Conservation (phyloP, 1,284 basidiomycete genomes). For the Tausonia pullulans region DNA sequence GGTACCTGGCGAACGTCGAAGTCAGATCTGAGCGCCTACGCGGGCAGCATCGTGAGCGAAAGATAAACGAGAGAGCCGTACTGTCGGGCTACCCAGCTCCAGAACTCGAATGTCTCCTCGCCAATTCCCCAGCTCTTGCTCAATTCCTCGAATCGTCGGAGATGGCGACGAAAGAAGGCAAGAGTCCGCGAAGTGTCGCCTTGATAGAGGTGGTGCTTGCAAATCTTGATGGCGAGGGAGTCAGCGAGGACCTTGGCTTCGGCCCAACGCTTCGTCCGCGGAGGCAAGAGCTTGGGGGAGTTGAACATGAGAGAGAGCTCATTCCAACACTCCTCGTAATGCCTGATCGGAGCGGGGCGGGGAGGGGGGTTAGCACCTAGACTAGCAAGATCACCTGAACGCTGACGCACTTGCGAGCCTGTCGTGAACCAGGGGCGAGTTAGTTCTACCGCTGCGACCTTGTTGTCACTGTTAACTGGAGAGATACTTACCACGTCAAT, state of each 20-base stretch:
- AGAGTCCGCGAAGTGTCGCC: slow-evolving; percentile 66
- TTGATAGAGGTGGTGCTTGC: slow-evolving; percentile 78
- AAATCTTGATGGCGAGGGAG: slow-evolving; percentile 76
- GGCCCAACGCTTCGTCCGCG: slow-evolving; percentile 93
- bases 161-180: slow-evolving; percentile 68
- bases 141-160: slow-evolving; percentile 74
- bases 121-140: slow-evolving; percentile 92
- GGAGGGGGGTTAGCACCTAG: too few species aligned
- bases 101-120: slow-evolving; percentile 92
- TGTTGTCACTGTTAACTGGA: neutral
- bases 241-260: slow-evolving; percentile 95
- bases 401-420: slow-evolving; percentile 13
- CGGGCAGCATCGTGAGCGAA: too few species aligned
- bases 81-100: slow-evolving; percentile 93
- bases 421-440: too few species aligned
- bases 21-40: too few species aligned
- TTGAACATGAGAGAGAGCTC: slow-evolving; percentile 74
- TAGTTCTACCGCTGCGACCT: too few species aligned
- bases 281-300: slow-evolving; percentile 70
- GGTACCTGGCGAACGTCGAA: slow-evolving; percentile 45
- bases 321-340: slow-evolving; percentile 83
- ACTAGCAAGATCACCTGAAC: neutral
- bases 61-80: slow-evolving; percentile 33
- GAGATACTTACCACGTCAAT: slow-evolving; percentile 44
- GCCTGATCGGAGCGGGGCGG: slow-evolving; percentile 38